Conservation (phyloP, 129 eudicot species). For the Deinandra increscens region DNA sequence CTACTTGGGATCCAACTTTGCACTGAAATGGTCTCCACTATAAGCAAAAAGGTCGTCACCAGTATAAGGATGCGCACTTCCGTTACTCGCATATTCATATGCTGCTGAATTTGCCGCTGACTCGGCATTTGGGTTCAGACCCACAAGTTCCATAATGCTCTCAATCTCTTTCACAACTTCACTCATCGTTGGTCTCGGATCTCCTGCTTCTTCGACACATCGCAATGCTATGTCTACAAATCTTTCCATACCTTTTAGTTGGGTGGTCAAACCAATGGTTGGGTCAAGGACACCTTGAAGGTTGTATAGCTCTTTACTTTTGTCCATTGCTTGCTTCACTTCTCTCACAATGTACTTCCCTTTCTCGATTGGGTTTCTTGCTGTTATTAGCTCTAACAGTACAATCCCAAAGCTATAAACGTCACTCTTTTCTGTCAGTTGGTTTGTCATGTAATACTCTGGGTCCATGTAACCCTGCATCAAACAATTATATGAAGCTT, state of each 20-base stretch:
- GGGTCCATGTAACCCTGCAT: slow-evolving; percentile 69
- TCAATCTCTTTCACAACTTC: slow-evolving; percentile 77
- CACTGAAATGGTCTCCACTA: slow-evolving; percentile 38
- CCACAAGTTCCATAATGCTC: slow-evolving; percentile 46
- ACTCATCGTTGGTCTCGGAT: slow-evolving; percentile 66
- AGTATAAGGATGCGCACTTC: slow-evolving; percentile 49
- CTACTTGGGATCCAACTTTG: slow-evolving; percentile 41
- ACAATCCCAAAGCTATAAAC: slow-evolving; percentile 76
- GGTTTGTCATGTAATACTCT: slow-evolving; percentile 60
- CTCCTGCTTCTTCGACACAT: slow-evolving; percentile 65
- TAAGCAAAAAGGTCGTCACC: slow-evolving; percentile 44
- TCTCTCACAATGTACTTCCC: slow-evolving; percentile 74
- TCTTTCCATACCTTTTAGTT: slow-evolving; percentile 50
- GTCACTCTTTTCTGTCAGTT: slow-evolving; percentile 64
- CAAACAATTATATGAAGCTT: neutral
- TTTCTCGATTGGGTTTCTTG: slow-evolving; percentile 63
- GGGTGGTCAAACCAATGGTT: slow-evolving; percentile 35
- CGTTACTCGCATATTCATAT: slow-evolving; percentile 28
- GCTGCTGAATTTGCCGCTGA: slow-evolving; percentile 44
- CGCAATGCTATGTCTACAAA: slow-evolving; percentile 65
- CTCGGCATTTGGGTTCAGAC: slow-evolving; percentile 59
- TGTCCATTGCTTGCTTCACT: slow-evolving; percentile 64
- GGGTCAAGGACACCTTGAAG: slow-evolving; percentile 64
- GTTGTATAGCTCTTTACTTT: slow-evolving; percentile 43
- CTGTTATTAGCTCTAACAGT: slow-evolving; percentile 66